Percentiles rank a stretch among this genome's conserved stretches.
Evolutionary conservation across 1,284 basidiomycete genomes (phyloP).

Genomic region (Agaricales sp.): DNA sequence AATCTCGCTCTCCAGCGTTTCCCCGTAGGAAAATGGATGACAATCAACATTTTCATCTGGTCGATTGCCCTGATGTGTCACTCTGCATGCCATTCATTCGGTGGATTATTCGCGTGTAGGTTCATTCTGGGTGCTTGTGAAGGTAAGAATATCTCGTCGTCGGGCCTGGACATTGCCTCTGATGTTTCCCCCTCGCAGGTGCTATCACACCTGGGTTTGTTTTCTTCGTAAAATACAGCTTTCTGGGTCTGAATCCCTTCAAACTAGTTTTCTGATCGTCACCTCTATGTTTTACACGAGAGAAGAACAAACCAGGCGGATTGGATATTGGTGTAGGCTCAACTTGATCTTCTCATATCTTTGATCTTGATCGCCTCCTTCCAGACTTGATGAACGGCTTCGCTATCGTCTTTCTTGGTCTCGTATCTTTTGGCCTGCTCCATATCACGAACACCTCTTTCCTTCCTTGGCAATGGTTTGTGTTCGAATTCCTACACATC

Average conservation of each 20-base stretch:
- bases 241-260: not conserved
- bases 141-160: slow-evolving; percentile 17
- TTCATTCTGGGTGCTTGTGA: slow-evolving; percentile 48
- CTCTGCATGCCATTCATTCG: slow-evolving; percentile 46
- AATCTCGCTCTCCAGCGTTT: slow-evolving; percentile 69
- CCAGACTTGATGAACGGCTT: slow-evolving; percentile 54
- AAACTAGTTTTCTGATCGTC: slow-evolving; percentile 48
- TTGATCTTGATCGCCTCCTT: slow-evolving; percentile 8
- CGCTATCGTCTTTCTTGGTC: slow-evolving; percentile 57
- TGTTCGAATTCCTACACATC: not conserved
- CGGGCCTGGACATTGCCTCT: not conserved
- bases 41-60: slow-evolving; percentile 46
- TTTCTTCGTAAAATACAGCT: not conserved
- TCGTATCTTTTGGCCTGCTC: slow-evolving; percentile 42
- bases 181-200: slow-evolving; percentile 15
- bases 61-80: slow-evolving; percentile 35
- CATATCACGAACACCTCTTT: slow-evolving; percentile 32
- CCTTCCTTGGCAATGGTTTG: slow-evolving; percentile 46
- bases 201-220: slow-evolving; percentile 66
- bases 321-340: slow-evolving; percentile 66
- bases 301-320: slow-evolving; percentile 61
- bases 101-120: slow-evolving; percentile 36
- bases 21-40: slow-evolving; percentile 70
- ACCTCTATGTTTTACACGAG: slow-evolving; percentile 69
- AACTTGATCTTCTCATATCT: not conserved